Percentiles rank a stretch among this genome's conserved stretches.
These are phyloP conservation scores for Leccinum broughii DNA, from an alignment of 768 basidiomycete species.

Conservation along the genomic window DNA sequence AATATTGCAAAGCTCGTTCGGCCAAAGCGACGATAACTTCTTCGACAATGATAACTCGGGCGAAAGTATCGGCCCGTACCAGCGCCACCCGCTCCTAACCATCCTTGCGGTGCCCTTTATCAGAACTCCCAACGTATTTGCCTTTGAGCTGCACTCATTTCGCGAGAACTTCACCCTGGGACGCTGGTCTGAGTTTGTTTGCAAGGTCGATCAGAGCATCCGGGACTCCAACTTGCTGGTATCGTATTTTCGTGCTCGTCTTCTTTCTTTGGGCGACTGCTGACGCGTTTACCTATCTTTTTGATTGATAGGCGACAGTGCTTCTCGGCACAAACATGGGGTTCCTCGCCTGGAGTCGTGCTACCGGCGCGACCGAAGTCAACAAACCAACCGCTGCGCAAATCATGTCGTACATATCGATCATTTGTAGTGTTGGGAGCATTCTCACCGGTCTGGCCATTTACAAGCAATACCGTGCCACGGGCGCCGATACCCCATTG, in stretches of 20 bases:
- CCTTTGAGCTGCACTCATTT: slow-evolving; percentile 30
- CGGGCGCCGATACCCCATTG: slow-evolving; percentile 31
- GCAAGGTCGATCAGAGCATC: slow-evolving; percentile 32
- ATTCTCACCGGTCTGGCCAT: slow-evolving; percentile 33
- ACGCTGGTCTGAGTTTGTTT: slow-evolving; percentile 31
- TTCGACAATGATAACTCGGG: slow-evolving; percentile 30
- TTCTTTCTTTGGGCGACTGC: not conserved
- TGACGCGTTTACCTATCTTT: not conserved
- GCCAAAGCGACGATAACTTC: slow-evolving; percentile 29
- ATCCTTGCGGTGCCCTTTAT: slow-evolving; percentile 26
- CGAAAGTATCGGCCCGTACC: slow-evolving; percentile 15
- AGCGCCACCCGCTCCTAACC: slow-evolving; percentile 20
- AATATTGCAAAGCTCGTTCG: slow-evolving; percentile 29
- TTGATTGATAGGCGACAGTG: slow-evolving; percentile 27
- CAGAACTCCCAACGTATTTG: slow-evolving; percentile 29
- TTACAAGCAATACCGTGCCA: slow-evolving; percentile 35
- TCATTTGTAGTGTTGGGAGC: slow-evolving; percentile 30
- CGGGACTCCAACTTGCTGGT: slow-evolving; percentile 35
- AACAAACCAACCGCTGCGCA: slow-evolving; percentile 19
- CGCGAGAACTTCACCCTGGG: slow-evolving; percentile 27
- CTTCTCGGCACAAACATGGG: slow-evolving; percentile 28
- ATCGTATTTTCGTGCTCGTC: not conserved
- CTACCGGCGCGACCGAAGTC: not conserved
- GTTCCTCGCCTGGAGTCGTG: slow-evolving; percentile 22
- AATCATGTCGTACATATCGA: slow-evolving; percentile 31